Evolutionary conservation across 768 basidiomycete species (phyloP), one percentile per base, ranked within the genome.

Genomic region (Phaeotremella fagi): DNA sequence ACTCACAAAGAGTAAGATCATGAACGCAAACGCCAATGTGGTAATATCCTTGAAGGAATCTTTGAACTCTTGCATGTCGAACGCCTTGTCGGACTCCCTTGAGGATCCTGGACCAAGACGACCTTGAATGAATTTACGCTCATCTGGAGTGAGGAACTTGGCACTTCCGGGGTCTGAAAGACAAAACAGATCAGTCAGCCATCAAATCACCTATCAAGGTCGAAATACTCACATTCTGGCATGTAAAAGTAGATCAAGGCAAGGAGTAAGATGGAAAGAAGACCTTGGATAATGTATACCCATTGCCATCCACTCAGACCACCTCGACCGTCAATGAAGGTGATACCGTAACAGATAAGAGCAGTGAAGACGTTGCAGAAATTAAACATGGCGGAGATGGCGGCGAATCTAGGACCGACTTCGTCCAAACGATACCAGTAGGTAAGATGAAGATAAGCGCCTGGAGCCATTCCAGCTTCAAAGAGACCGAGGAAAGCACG

Each of bases 371-470:
- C 31, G 16, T 33, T 33, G 31, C 31, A 33, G 31, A 33, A 33
- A 16, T 33, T 33, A 16, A 33, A 22, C 45, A 45, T 45, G 45
- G 41, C 23, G 18, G 31, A 33, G 16, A 33, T 33, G 20, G 28
- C 24, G 20, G 24, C 26, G 27, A 28, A 22, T 23, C 47, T 18
- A 4, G 57, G 20, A 61, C 50, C 60, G 27, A 61, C 44, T 51
- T 66, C 64, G 31, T 66, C 64, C 0, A 58, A 57, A 29, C 64
- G 61, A 44, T 66, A 66, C 48, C 58, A 66, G 37, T 33, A 61
- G 14, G 59, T 60, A 22, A 65, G 25, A 15, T 57, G 42, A 9
- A 15, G 7, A 18, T 43, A 23, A 41, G 46, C 45, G 25, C 61
- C 64, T 14, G 64, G 64, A 23, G 35, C 56, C 23, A 66, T 52